Conservation (phyloP, 2,329 filamentous ascomycete genomes). For the Penicillium sp. region DNA sequence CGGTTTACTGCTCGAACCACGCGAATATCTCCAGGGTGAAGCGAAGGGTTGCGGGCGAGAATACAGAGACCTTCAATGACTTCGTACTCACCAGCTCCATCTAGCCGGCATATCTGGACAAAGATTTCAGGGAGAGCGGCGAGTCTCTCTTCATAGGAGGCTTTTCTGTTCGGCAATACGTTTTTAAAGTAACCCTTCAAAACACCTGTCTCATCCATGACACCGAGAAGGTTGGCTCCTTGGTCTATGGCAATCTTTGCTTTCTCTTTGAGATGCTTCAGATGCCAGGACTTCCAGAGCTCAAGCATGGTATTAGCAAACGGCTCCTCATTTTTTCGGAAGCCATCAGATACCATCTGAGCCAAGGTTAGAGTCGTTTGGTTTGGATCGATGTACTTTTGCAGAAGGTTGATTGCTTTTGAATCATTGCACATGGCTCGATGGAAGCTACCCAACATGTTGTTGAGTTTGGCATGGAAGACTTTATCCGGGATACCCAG, state of each 20-base stretch:
- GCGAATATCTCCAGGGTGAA: constrained; percentile 89
- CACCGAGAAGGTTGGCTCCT: constrained; percentile 84
- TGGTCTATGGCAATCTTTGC: constrained; percentile 77
- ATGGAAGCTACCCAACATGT: constrained; percentile 67
- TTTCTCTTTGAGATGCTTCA: constrained; percentile 90
- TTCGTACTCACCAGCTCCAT: constrained; percentile 54
- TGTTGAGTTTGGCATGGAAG: constrained; percentile 66
- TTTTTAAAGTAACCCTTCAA: constrained; percentile 68
- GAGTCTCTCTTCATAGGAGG: constrained; percentile 43
- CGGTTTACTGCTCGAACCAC: constrained; percentile 80
- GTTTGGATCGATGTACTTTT: constrained; percentile 79
- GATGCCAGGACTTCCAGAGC: constrained; percentile 84
- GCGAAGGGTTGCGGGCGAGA: constrained; percentile 85
- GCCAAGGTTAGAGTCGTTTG: constrained; percentile 73
- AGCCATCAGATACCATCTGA: constrained; percentile 73
- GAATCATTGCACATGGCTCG: constrained; percentile 64
- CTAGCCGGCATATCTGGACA: constrained; percentile 68
- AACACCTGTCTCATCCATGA: constrained; percentile 77
- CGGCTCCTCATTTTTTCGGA: constrained; percentile 71
- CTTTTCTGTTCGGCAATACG: constrained; percentile 37
- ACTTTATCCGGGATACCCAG: constrained; percentile 67
- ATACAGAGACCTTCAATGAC: constrained; percentile 76
- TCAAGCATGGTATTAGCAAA: constrained; percentile 76
- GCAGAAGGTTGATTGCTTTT: constrained; percentile 66
- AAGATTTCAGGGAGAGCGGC: constrained; percentile 78